phyloP scores from a whole-genome alignment of 257 asterid species.

The Primulina eburnea region DNA sequence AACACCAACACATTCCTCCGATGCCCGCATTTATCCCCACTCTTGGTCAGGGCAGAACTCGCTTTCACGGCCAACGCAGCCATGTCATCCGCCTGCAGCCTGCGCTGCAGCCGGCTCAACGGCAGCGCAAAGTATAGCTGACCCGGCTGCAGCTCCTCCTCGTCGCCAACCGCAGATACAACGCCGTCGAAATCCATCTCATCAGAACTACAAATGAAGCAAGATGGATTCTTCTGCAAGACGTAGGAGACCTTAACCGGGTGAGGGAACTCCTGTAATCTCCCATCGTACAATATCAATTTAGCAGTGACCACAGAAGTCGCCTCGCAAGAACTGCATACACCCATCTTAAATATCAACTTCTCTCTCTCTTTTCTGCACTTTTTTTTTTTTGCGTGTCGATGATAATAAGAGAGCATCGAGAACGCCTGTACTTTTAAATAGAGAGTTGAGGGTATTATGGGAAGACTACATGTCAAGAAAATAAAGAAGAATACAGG shows the following conservation, averaged over 20 bases:
- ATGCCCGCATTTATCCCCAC: slow-evolving; percentile 58
- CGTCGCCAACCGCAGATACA: slow-evolving; percentile 60
- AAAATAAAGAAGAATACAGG: neutral
- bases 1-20: slow-evolving; percentile 40
- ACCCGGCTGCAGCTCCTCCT: slow-evolving; percentile 77
- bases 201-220: slow-evolving; percentile 84
- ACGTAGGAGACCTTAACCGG: slow-evolving; percentile 76
- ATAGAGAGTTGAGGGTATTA: slow-evolving; percentile 25
- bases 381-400: neutral
- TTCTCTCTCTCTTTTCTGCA: neutral
- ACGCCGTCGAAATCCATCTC: slow-evolving; percentile 87
- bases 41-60: slow-evolving; percentile 68
- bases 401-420: neutral
- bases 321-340: slow-evolving; percentile 78
- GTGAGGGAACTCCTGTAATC: slow-evolving; percentile 70
- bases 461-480: slow-evolving; percentile 19
- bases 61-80: slow-evolving; percentile 99
- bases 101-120: slow-evolving; percentile 46
- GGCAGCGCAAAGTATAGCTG: slow-evolving; percentile 90
- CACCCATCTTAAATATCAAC: slow-evolving; percentile 46
- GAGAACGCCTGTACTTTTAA: neutral
- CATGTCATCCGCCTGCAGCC: slow-evolving; percentile 84
- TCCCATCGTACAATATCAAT: slow-evolving; percentile 64
- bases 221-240: slow-evolving; percentile 59
- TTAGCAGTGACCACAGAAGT: slow-evolving; percentile 75